A percentile compares a stretch with the other conserved stretches of the same genome.
Conservation (phyloP, 805 yeast genomes). For the Yarrowia sp. region DNA sequence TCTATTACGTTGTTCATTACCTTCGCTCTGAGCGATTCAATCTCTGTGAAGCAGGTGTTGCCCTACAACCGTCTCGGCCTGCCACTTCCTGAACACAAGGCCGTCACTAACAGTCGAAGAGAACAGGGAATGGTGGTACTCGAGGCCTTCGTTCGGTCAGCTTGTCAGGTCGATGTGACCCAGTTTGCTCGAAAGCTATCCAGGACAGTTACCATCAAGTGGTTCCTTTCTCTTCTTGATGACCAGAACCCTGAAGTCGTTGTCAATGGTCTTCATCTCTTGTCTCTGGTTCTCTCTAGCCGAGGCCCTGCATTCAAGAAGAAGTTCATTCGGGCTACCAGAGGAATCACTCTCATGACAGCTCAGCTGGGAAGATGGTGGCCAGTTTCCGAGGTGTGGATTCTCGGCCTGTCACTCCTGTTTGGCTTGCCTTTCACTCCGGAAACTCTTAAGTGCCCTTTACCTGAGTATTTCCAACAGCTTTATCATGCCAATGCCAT, state of each 20-base stretch:
- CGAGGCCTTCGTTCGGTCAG: conserved; percentile 27
- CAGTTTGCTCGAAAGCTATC: conserved; percentile 37
- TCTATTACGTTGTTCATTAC: conserved; percentile 51
- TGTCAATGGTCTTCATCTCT: conserved; percentile 42
- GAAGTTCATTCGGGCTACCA: conserved; percentile 47
- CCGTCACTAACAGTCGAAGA: background rate
- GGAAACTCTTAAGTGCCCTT: background rate
- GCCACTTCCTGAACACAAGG: background rate
- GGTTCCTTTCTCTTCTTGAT: conserved; percentile 56
- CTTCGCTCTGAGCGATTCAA: conserved; percentile 44
- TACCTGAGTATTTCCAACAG: background rate
- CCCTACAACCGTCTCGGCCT: conserved; percentile 36
- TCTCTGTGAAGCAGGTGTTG: conserved; percentile 27
- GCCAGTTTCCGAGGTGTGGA: conserved; percentile 45
- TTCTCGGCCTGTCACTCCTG: conserved; percentile 29
- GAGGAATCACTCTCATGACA: conserved; percentile 51
- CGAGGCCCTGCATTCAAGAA: conserved; percentile 48
- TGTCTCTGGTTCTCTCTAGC: conserved; percentile 49
- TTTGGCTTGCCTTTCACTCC: conserved; percentile 40
- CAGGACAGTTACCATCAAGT: conserved; percentile 60
- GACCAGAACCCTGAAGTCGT: conserved; percentile 40
- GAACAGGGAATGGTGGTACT: conserved; percentile 7
- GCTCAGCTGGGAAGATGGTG: conserved; percentile 48
- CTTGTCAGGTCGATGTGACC: conserved; percentile 36
- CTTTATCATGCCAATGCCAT: background rate